Evolutionary conservation across 768 basidiomycete genomes (phyloP), one percentile per base, ranked within the genome.

Genomic region (Phlebiopsis gigantea): DNA sequence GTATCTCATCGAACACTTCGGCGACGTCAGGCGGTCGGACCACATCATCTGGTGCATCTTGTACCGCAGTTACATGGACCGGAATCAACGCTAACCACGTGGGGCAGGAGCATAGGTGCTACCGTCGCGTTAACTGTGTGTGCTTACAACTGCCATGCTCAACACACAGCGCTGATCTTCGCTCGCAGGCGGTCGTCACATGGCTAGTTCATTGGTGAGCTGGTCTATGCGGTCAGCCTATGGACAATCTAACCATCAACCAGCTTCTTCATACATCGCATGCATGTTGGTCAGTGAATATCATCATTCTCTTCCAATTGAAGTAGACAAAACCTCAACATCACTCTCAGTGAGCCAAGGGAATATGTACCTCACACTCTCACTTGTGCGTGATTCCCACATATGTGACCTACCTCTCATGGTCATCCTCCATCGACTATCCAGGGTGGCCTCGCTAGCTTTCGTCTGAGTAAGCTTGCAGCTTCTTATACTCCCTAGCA

Each of bases 1-100:
- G 54, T 66, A 66, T 43, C 52, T 65, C 43, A 62, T 68, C 21
- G 53, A 41, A 21, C 44, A 58, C 17, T 66, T 64, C 22, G 66
- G 66, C 3, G 34, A 65, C 25, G 9, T 19, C 5, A 28, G 50
- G n/a, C 55, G 57, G 5, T 53, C 61, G 22, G 63, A 66, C 49
- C 49, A 56, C 26, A 65, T 65, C 8, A 62, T 55, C 39, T 68
- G 66, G 68, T 60, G 50, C 24, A 55, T 55, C 9, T 25, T 6
- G 6, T 9, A 28, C 50, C 5, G 39, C 21, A 2, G 4, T 46
- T n/a, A 25, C 15, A 14, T 19, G 12, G 31, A 5, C 9, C 21
- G 26, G 15, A 15, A n/a, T 9, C 22, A 48, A 5, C 41, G 8
- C 30, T 19, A 34, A 9, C 17, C 22, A 21, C 19, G 42, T 30